A percentile compares a stretch with the other conserved stretches of the same genome.
These are phyloP conservation scores for Tolypocladium inflatum DNA, from an alignment of 2,329 filamentous ascomycete species.

Conservation along the genomic window DNA sequence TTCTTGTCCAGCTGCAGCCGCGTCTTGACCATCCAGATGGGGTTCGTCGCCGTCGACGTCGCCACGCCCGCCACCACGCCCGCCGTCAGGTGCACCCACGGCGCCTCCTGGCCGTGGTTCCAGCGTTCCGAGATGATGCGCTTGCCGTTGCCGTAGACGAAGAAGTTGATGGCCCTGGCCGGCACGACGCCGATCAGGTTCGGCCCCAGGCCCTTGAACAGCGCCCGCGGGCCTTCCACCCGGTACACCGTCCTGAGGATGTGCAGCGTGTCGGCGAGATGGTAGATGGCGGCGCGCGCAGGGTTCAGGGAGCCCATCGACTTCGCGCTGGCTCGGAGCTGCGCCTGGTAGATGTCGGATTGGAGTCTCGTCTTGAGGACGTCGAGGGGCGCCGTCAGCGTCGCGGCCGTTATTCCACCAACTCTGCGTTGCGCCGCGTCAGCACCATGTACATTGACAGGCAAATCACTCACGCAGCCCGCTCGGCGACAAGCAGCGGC, in stretches of 20 bases:
- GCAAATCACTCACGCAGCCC: background rate
- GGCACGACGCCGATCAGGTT: constrained; percentile 86
- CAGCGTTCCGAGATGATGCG: constrained; percentile 66
- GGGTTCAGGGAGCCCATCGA: constrained; percentile 44
- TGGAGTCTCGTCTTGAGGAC: constrained; percentile 90
- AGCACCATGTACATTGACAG: constrained; percentile 2
- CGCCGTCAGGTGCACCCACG: constrained; percentile 69
- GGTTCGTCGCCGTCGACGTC: constrained; percentile 87
- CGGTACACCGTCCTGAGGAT: constrained; percentile 75
- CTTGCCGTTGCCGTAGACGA: constrained; percentile 87
- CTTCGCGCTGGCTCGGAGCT: constrained; percentile 55
- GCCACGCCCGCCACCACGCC: constrained; percentile 72
- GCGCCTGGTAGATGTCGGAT: constrained; percentile 86
- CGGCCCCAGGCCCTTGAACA: constrained; percentile 89
- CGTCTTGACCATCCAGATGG: constrained; percentile 95
- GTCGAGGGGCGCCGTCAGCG: constrained; percentile 89
- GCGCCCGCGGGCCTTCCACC: constrained; percentile 71
- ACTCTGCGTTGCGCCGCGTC: constrained; percentile 39
- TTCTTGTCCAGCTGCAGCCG: constrained; percentile 86
- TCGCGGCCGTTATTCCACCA: constrained; percentile 83
- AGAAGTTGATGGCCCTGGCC: constrained; percentile 87
- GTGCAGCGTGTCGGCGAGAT: constrained; percentile 77
- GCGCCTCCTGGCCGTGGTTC: constrained; percentile 59
- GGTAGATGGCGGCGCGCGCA: constrained; percentile 56
- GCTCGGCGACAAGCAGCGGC: background rate